Percentiles rank a stretch among this genome's conserved stretches.
These are phyloP conservation scores for Metschnikowia shivogae DNA, from an alignment of 805 yeast species.

Conservation along the genomic window DNA sequence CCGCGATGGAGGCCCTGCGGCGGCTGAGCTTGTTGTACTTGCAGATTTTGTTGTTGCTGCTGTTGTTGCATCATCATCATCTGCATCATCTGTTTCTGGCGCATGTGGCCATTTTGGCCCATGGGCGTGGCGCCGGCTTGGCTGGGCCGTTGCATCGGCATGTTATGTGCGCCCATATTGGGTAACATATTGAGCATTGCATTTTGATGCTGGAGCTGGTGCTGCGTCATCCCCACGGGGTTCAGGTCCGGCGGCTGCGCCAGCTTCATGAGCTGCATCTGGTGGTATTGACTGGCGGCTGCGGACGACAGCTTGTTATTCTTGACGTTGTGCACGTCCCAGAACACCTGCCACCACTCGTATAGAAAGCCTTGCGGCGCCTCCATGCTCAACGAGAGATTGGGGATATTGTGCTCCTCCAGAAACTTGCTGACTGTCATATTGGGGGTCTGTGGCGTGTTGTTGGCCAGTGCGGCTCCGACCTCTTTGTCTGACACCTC, in stretches of 20 bases:
- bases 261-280: constrained; percentile 55
- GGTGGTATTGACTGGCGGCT: constrained; percentile 68
- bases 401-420: constrained; percentile 45
- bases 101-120: constrained; percentile 4
- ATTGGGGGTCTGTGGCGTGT: constrained; percentile 28
- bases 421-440: constrained; percentile 22
- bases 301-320: constrained; percentile 27
- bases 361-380: constrained; percentile 82
- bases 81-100: constrained; percentile 21
- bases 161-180: constrained; percentile 20
- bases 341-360: constrained; percentile 96
- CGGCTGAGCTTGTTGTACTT: constrained; percentile 9
- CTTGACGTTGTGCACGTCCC: constrained; percentile 88
- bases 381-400: constrained; percentile 57
- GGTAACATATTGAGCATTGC: constrained; percentile 3
- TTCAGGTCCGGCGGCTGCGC: constrained; percentile 48
- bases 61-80: constrained; percentile 25
- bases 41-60: constrained; percentile 11
- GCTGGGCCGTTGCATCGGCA: not conserved
- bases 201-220: constrained; percentile 1
- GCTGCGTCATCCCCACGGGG: constrained; percentile 28
- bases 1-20: constrained; percentile 10
- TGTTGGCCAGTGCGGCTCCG: constrained; percentile 5
- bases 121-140: constrained; percentile 4
- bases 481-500: constrained; percentile 4